phyloP scores from a whole-genome alignment of 2,329 filamentous ascomycete genomes.

The Colletotrichum graminicola region DNA sequence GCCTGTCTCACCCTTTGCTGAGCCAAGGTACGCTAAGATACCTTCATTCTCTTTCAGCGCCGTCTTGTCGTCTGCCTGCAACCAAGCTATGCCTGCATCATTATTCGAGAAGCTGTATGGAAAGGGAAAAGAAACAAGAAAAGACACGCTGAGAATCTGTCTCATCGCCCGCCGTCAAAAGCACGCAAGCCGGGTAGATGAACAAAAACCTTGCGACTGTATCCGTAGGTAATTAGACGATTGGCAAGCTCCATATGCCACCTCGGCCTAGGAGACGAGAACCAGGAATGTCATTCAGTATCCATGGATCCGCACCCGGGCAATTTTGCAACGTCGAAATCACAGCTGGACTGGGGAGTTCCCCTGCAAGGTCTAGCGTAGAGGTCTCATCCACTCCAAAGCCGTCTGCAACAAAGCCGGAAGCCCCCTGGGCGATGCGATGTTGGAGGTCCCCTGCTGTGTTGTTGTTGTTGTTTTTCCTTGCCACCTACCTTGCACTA shows the following conservation, averaged over 20 bases:
- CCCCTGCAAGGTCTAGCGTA: background rate
- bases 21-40: background rate
- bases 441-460: constrained; percentile 5
- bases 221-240: background rate
- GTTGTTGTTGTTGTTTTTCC: no score
- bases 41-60: background rate
- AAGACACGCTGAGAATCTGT: background rate
- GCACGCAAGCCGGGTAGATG: background rate
- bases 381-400: constrained; percentile 10
- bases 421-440: background rate
- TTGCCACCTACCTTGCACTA: no score
- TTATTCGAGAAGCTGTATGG: constrained; percentile 6
- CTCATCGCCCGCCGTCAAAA: background rate
- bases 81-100: background rate
- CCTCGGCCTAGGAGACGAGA: constrained; percentile 12
- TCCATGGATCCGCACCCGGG: constrained; percentile 30
- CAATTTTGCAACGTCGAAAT: constrained; percentile 35
- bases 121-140: no score
- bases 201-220: background rate
- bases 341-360: constrained; percentile 34
- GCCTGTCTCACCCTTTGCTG: constrained; percentile 16
- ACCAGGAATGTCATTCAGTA: constrained; percentile 17
- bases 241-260: background rate
- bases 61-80: background rate
- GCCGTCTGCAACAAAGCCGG: constrained; percentile 9